Conservation (phyloP, 2,329 filamentous ascomycete genomes). For the Sporothrix protearum region DNA sequence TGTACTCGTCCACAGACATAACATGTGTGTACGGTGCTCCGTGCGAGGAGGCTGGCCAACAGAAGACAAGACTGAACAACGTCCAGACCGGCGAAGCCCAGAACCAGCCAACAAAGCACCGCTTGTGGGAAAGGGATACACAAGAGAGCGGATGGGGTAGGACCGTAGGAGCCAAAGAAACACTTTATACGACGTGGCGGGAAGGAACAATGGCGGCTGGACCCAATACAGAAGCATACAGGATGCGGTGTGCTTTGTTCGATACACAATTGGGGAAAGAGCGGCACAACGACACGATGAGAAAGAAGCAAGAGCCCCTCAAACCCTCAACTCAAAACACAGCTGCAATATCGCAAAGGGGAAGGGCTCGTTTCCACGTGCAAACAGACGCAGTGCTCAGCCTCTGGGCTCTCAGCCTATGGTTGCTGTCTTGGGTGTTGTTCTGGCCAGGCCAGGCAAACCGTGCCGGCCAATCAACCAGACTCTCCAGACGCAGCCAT, state of each 20-base stretch:
- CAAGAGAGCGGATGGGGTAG: not conserved
- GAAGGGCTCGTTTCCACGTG: constrained; percentile 16
- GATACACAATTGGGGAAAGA: not conserved
- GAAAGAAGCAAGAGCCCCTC: not conserved
- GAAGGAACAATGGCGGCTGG: not conserved
- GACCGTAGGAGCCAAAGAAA: not conserved
- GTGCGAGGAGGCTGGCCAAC: not conserved
- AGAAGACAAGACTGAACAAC: not conserved
- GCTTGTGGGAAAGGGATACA: not conserved
- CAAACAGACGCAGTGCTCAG: constrained; percentile 7
- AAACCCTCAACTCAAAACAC: constrained; percentile 12
- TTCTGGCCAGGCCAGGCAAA: not conserved
- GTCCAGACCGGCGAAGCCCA: not conserved
- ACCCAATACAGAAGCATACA: not conserved
- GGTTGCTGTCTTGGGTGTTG: constrained; percentile 3
- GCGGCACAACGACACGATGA: not conserved
- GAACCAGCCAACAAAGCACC: not conserved
- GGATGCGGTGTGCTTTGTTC: not conserved
- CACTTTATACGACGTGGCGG: not conserved
- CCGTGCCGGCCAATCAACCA: constrained; percentile 7
- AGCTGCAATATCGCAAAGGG: constrained; percentile 8
- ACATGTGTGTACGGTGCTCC: not conserved
- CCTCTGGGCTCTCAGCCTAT: constrained; percentile 2
- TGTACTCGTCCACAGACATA: not conserved
- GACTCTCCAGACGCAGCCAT: not conserved